Evolutionary conservation across 495 filamentous ascomycete species (phyloP).

Genomic region (Oleoguttula mirabilis): DNA sequence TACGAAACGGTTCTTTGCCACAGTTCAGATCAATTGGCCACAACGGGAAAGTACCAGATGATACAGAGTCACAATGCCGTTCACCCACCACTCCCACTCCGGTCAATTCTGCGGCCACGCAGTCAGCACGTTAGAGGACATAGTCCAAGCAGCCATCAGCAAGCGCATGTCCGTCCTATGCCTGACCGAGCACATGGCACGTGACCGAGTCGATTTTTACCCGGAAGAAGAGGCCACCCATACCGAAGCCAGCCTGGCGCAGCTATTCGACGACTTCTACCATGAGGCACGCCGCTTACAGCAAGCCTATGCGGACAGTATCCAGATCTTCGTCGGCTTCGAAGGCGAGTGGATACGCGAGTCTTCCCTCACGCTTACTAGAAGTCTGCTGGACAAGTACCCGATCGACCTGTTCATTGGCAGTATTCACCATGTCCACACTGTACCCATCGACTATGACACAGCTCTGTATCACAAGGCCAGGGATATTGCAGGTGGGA

Average conservation of each 20-base stretch:
- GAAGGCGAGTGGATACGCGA: constrained; percentile 85
- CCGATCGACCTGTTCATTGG: constrained; percentile 80
- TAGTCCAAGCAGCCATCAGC: constrained; percentile 66
- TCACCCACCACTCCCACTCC: constrained; percentile 97
- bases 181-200: constrained; percentile 95
- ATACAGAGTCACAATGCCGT: constrained; percentile 76
- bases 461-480: constrained; percentile 52
- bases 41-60: too few relatives aligned
- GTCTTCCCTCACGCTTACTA: constrained; percentile 46
- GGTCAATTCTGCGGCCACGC: constrained; percentile 96
- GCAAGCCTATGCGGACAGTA: constrained; percentile 52
- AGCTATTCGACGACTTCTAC: constrained; percentile 59
- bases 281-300: constrained; percentile 60
- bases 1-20: too few relatives aligned
- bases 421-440: constrained; percentile 75
- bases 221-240: constrained; percentile 61
- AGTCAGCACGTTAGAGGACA: constrained; percentile 66
- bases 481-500: constrained; percentile 42
- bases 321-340: constrained; percentile 78
- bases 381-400: constrained; percentile 44
- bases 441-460: constrained; percentile 84
- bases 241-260: constrained; percentile 34
- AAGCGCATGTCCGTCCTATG: constrained; percentile 70
- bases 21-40: too few relatives aligned
- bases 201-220: constrained; percentile 65